These are phyloP conservation scores for Fraxinus platypoda DNA, from an alignment of 305 asterid genomes.

Conservation along the genomic window DNA sequence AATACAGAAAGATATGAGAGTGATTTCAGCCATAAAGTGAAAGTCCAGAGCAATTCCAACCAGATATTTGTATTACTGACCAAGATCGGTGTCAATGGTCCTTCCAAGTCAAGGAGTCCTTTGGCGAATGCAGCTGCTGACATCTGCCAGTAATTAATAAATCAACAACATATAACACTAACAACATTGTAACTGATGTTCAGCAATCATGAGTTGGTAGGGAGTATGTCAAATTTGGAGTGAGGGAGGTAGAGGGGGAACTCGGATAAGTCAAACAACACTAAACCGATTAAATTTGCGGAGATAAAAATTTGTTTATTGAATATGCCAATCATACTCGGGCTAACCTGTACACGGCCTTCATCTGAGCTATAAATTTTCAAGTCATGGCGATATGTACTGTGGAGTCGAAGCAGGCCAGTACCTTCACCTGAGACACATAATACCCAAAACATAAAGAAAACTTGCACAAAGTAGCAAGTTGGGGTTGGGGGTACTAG, in stretches of 20 bases:
- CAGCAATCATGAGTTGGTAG: not conserved
- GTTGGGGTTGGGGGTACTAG: slow-evolving; percentile 7
- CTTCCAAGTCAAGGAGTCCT: slow-evolving; percentile 97
- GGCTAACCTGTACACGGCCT: slow-evolving; percentile 89
- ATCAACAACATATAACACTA: slow-evolving; percentile 8
- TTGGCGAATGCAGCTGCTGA: slow-evolving; percentile 98
- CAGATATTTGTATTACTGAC: slow-evolving; percentile 36
- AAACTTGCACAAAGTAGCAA: not conserved
- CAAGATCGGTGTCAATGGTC: slow-evolving; percentile 93
- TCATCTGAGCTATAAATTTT: slow-evolving; percentile 96
- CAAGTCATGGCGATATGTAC: slow-evolving; percentile 93
- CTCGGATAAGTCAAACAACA: not conserved
- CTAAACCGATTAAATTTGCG: not conserved
- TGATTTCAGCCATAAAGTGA: not conserved
- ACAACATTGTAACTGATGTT: not conserved
- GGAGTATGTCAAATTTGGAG: not conserved
- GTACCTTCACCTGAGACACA: slow-evolving; percentile 83
- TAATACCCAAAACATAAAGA: slow-evolving; percentile 4
- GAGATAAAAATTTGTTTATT: not conserved
- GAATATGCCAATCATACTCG: slow-evolving; percentile 4
- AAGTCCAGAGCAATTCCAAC: not conserved
- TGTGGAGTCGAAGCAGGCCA: slow-evolving; percentile 94
- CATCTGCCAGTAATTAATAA: slow-evolving; percentile 49
- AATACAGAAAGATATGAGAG: slow-evolving; percentile 15
- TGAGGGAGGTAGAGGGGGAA: slow-evolving; percentile 12